These are phyloP conservation scores for Annulohypoxylon bovei DNA, from an alignment of 495 filamentous ascomycete species.

Conservation along the genomic window DNA sequence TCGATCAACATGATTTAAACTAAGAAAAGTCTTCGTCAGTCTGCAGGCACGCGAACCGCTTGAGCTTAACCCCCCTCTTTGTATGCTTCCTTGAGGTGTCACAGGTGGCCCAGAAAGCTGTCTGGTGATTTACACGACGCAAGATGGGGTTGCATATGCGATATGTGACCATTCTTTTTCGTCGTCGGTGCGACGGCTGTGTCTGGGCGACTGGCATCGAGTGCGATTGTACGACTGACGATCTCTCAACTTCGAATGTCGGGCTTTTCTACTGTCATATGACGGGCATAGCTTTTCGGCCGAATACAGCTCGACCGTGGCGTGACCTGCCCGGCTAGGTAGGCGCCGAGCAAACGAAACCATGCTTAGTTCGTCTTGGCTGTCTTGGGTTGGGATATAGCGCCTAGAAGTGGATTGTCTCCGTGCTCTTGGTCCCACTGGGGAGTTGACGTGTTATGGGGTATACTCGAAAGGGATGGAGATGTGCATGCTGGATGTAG, in stretches of 20 bases:
- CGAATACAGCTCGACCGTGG: conserved; percentile 9
- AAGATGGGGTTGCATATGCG: conserved; percentile 26
- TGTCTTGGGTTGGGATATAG: background rate
- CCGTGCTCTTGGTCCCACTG: background rate
- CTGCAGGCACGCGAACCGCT: background rate
- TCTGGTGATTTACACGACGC: conserved; percentile 12
- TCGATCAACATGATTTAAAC: conserved; percentile 18
- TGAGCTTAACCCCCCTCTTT: background rate
- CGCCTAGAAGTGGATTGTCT: background rate
- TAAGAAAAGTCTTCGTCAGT: background rate
- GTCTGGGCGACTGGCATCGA: background rate
- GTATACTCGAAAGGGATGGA: background rate
- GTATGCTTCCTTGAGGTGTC: conserved; percentile 7
- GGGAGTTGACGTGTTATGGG: background rate
- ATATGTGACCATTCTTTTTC: background rate
- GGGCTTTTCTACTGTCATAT: background rate
- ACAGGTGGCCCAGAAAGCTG: conserved; percentile 1
- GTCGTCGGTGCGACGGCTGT: conserved; percentile 16
- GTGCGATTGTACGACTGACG: conserved; percentile 23
- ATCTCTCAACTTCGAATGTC: conserved; percentile 20
- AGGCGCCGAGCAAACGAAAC: background rate
- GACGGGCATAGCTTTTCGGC: conserved; percentile 9
- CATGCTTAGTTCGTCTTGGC: background rate
- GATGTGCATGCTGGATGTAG: background rate
- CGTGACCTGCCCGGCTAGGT: background rate